Evolutionary conservation across 1,284 basidiomycete species (phyloP), one percentile per base, ranked within the genome.

Genomic region (Inonotus hispidus): DNA sequence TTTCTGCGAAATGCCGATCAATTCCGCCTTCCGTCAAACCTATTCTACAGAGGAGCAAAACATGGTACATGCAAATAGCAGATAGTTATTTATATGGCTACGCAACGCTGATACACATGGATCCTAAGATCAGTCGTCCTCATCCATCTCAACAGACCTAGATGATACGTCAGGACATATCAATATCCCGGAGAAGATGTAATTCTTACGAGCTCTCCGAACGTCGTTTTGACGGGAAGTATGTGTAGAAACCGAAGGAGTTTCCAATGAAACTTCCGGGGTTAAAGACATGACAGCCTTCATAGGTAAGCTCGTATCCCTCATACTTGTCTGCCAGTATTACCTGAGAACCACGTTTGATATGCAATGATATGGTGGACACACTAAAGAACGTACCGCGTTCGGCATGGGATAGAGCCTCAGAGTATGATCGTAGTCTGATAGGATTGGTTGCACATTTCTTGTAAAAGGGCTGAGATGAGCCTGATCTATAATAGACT

Each of bases 251-350:
- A 16, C 84, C 81, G 67, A 92, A 89, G 2, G 87, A 81, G 49
- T 83, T 88, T 7, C 89, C 85, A 16, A 93, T 77, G 69, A 95
- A 95, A 57, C 87, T 86, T 13, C 97, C 96, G 0, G 97, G 97
- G 72, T 99, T 99, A 79, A 99, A 95, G 32, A 99, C 97, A 74
- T 98, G 96, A 70, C 97, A 99, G 5, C 93, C 94, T 65, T 96
- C 95, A 71, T 99, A 99, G 0, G 95, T 99, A 66, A 98, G 80
- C 69, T 97, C 94, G 73, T 93, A 99, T 39, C 92, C 84, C 70
- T 98, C 95, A 72, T 97, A 98, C 72, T 90, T 94, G 75, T 99
- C 97, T 0, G 97, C 97, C 11, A 99, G 80, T n/a, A 99, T 82
- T 23, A 98, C 79, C 93, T 68, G 29, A 35, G 11, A 52, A 45